Evolutionary conservation across 352 stramenopile genomes (phyloP).

Genomic region (Phytopythium delawarense): DNA sequence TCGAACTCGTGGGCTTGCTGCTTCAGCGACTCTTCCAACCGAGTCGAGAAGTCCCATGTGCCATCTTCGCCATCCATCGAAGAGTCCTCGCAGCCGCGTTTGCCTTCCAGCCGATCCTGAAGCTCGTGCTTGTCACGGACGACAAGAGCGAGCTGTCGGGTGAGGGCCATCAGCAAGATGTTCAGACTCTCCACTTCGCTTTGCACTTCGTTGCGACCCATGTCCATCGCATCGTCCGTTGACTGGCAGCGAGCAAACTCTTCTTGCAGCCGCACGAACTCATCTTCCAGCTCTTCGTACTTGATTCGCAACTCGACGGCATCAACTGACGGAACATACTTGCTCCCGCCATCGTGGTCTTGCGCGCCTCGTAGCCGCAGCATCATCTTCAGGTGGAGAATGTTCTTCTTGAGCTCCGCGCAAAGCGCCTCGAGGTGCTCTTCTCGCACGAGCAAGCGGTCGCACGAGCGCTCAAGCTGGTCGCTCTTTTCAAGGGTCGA

Average conservation of each 20-base stretch:
- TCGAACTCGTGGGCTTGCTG: slow-evolving; percentile 42
- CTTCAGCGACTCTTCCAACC: slow-evolving; percentile 39
- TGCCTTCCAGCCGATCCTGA: slow-evolving; percentile 37
- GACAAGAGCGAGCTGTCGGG: slow-evolving; percentile 61
- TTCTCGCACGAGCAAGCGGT: slow-evolving; percentile 51
- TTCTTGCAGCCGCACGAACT: slow-evolving; percentile 47
- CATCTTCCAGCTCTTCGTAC: slow-evolving; percentile 75
- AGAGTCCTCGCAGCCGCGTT: slow-evolving; percentile 10
- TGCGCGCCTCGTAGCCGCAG: slow-evolving; percentile 30
- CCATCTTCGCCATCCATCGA: slow-evolving; percentile 13
- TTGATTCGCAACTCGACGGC: slow-evolving; percentile 83
- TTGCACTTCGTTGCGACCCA: slow-evolving; percentile 8
- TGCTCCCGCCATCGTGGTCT: slow-evolving; percentile 15
- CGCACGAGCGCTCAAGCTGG: slow-evolving; percentile 42
- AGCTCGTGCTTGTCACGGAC: slow-evolving; percentile 77
- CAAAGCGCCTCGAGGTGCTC: slow-evolving; percentile 49
- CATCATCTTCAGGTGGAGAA: slow-evolving; percentile 55
- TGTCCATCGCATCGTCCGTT: slow-evolving; percentile 4
- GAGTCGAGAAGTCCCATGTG: slow-evolving; percentile 22
- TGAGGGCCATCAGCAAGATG: slow-evolving; percentile 54
- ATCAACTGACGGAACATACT: slow-evolving; percentile 65
- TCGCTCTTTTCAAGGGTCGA: slow-evolving; percentile 58
- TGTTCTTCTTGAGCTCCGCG: slow-evolving; percentile 50
- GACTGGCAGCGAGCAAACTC: slow-evolving; percentile 25
- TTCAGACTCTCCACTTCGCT: slow-evolving; percentile 60